These are phyloP conservation scores for Trametes cingulata DNA, from an alignment of 768 basidiomycete species.

Conservation along the genomic window DNA sequence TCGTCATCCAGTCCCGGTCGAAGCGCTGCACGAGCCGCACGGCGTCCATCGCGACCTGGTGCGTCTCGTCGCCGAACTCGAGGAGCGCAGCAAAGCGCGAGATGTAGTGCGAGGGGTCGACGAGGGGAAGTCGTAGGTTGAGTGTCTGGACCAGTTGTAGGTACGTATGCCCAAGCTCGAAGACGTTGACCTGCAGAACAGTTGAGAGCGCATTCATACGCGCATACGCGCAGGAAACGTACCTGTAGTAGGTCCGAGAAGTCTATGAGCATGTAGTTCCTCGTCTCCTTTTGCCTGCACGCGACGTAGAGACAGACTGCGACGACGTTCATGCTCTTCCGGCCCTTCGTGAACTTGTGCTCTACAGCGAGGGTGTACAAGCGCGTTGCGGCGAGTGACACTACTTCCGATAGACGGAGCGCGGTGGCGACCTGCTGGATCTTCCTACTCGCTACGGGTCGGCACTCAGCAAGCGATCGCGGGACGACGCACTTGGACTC, in stretches of 20 bases:
- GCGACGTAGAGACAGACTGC: constrained; percentile 96
- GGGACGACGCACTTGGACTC: constrained; percentile 27
- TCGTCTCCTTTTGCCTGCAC: constrained; percentile 86
- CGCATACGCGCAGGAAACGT: constrained; percentile 7
- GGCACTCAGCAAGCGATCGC: background rate
- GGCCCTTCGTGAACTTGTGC: constrained; percentile 91
- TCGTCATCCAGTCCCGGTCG: constrained; percentile 96
- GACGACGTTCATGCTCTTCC: constrained; percentile 89
- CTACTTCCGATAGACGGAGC: constrained; percentile 75
- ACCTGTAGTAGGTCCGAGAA: constrained; percentile 96
- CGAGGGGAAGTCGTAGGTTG: constrained; percentile 79
- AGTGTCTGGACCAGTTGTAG: constrained; percentile 90
- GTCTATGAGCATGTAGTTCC: constrained; percentile 97
- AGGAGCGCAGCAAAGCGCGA: constrained; percentile 92
- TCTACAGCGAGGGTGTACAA: constrained; percentile 93
- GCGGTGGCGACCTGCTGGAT: constrained; percentile 83
- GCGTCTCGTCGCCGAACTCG: constrained; percentile 94
- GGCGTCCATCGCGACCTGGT: constrained; percentile 90
- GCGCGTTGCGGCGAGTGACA: constrained; percentile 79
- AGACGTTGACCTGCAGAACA: constrained; percentile 83
- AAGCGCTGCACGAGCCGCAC: constrained; percentile 92
- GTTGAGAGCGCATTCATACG: background rate
- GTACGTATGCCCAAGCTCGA: constrained; percentile 94
- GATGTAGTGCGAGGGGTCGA: constrained; percentile 97
- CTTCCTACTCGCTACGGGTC: constrained; percentile 67